Percentiles rank a stretch among this genome's conserved stretches.
These are phyloP conservation scores for Coemansia sp. DNA, from an alignment of 192 early-diverging fungal genomes.

Conservation along the genomic window DNA sequence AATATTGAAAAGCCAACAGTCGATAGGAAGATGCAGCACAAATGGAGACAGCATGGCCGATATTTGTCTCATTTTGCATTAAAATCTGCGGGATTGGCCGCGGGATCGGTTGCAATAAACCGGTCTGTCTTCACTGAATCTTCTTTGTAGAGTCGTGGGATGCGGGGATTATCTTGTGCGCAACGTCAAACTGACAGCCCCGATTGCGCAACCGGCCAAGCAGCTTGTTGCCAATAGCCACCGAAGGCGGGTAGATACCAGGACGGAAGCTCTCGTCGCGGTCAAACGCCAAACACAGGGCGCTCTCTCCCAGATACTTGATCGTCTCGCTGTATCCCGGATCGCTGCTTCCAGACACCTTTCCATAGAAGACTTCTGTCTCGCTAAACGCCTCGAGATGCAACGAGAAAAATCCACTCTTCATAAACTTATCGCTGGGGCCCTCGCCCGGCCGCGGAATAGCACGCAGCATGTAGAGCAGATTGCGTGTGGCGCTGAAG, in stretches of 20 bases:
- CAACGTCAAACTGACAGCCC: slow-evolving; percentile 59
- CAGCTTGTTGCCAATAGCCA: slow-evolving; percentile 74
- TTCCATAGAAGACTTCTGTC: slow-evolving; percentile 34
- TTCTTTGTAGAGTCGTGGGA: background rate
- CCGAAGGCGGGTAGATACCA: slow-evolving; percentile 78
- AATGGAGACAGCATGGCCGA: too few species aligned
- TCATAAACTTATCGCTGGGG: slow-evolving; percentile 63
- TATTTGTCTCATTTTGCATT: too few species aligned
- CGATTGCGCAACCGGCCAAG: slow-evolving; percentile 64
- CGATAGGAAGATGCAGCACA: too few species aligned
- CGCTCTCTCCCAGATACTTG: slow-evolving; percentile 76
- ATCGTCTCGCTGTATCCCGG: slow-evolving; percentile 84
- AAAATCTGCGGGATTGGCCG: too few species aligned
- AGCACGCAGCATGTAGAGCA: slow-evolving; percentile 51
- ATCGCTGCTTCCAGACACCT: slow-evolving; percentile 60
- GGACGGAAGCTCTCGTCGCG: slow-evolving; percentile 56
- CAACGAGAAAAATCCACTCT: slow-evolving; percentile 49
- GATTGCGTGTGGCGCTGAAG: slow-evolving; percentile 51
- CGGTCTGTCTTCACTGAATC: background rate
- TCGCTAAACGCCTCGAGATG: slow-evolving; percentile 36
- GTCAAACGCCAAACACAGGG: slow-evolving; percentile 69
- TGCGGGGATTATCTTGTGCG: slow-evolving; percentile 5
- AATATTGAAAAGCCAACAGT: too few species aligned
- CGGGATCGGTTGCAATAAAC: too few species aligned
- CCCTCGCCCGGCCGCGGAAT: slow-evolving; percentile 72